These are phyloP conservation scores for Tuber melanosporum DNA, from an alignment of 495 filamentous ascomycete genomes.

Conservation along the genomic window DNA sequence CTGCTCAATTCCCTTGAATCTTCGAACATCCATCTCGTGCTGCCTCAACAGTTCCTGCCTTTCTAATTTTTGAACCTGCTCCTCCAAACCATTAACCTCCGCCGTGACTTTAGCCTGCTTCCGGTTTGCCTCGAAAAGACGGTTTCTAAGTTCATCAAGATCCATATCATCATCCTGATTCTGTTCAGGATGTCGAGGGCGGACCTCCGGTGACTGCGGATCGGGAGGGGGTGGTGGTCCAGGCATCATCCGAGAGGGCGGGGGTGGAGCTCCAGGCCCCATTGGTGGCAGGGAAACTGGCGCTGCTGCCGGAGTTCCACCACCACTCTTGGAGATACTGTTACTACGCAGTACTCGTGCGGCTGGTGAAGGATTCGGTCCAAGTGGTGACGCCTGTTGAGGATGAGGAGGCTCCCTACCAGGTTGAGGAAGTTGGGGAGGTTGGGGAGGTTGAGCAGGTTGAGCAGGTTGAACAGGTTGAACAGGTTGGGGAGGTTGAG, in stretches of 20 bases:
- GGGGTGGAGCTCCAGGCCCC: slow-evolving; percentile 7
- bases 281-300: slow-evolving; percentile 23
- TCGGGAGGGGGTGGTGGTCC: slow-evolving; percentile 15
- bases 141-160: slow-evolving; percentile 28
- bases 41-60: slow-evolving; percentile 27
- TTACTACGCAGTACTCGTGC: slow-evolving; percentile 30
- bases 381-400: slow-evolving; percentile 34
- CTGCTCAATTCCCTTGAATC: slow-evolving; percentile 27
- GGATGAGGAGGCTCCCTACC: slow-evolving; percentile 31
- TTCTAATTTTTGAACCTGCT: slow-evolving; percentile 24
- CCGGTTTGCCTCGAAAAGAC: slow-evolving; percentile 22
- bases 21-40: slow-evolving; percentile 33
- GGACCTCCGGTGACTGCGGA: slow-evolving; percentile 26
- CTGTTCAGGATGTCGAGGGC: slow-evolving; percentile 18
- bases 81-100: slow-evolving; percentile 23
- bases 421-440: slow-evolving; percentile 18
- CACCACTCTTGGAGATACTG: slow-evolving; percentile 25
- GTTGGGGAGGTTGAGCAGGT: too few relatives aligned
- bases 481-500: too few relatives aligned
- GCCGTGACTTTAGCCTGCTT: slow-evolving; percentile 29
- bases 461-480: too few relatives aligned
- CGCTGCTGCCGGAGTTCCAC: slow-evolving; percentile 16
- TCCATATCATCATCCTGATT: slow-evolving; percentile 34
- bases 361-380: slow-evolving; percentile 30
- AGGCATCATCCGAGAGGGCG: background rate